A percentile compares a stretch with the other conserved stretches of the same genome.
These are phyloP conservation scores for Deinandra increscens DNA, from an alignment of 129 eudicot genomes.

Conservation along the genomic window DNA sequence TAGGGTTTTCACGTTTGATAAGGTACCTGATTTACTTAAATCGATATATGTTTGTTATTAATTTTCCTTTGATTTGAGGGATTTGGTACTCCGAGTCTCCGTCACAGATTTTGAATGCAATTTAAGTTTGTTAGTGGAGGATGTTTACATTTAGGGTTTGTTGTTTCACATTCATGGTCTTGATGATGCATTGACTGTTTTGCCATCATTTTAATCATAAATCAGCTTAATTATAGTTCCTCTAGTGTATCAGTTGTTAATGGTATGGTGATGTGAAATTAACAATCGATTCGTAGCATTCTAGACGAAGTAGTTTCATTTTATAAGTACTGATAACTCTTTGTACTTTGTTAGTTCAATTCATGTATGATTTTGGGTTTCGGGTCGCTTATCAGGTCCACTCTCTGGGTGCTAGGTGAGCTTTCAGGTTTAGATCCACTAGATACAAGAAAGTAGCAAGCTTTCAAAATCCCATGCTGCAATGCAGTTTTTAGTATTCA, in stretches of 20 bases:
- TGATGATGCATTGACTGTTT: conserved; percentile 1
- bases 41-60: neutral
- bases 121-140: neutral
- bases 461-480: neutral
- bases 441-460: neutral
- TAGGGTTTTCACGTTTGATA: conserved; percentile 68
- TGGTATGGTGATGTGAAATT: neutral
- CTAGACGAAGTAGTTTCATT: too few species aligned
- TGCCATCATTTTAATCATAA: neutral
- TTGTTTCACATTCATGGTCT: neutral
- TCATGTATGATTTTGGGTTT: neutral
- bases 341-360: neutral
- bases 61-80: conserved; percentile 9
- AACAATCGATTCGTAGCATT: too few species aligned
- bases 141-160: neutral
- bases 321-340: too few species aligned
- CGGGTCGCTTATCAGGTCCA: too few species aligned
- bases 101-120: neutral
- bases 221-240: neutral
- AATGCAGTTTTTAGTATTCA: neutral
- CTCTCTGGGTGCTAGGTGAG: neutral
- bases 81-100: neutral
- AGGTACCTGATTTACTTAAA: conserved; percentile 38
- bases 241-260: neutral
- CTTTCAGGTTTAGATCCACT: conserved; percentile 14